phyloP scores from a whole-genome alignment of 2,329 filamentous ascomycete genomes.

The Colletotrichum agaves region DNA sequence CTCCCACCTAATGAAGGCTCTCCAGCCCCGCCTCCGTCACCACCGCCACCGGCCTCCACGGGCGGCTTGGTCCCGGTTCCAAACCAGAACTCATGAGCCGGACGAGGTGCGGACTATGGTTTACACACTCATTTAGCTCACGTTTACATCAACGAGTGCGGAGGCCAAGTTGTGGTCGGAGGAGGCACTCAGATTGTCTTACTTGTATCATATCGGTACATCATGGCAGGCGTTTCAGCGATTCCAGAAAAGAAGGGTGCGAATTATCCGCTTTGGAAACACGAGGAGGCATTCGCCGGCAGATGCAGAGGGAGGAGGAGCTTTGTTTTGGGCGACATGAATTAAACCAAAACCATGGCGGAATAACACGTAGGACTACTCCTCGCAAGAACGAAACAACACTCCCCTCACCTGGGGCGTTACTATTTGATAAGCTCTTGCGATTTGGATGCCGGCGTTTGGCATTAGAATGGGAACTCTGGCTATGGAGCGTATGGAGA shows the following conservation, averaged over 20 bases:
- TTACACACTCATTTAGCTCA: conserved; percentile 3
- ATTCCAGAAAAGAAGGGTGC: conserved; percentile 20
- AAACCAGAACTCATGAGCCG: conserved; percentile 26
- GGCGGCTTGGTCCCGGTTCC: conserved; percentile 11
- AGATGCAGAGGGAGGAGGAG: not conserved
- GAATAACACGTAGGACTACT: not conserved
- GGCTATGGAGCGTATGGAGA: not conserved
- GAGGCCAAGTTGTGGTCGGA: conserved; percentile 14
- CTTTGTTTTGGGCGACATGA: not conserved
- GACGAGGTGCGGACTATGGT: not conserved
- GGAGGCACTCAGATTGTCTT: conserved; percentile 15
- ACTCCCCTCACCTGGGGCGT: conserved; percentile 26
- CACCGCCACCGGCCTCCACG: conserved; percentile 34
- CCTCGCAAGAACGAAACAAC: conserved; percentile 2
- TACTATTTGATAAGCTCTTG: not conserved
- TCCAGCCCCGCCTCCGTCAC: conserved; percentile 24
- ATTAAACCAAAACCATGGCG: not conserved
- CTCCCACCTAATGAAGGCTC: conserved; percentile 28
- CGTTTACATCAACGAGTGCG: conserved; percentile 18
- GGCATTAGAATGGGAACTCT: conserved; percentile 18
- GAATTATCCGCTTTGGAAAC: conserved; percentile 15
- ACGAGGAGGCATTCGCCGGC: not conserved
- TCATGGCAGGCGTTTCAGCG: conserved; percentile 37
- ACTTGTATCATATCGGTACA: conserved; percentile 35
- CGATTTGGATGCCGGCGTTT: conserved; percentile 7